These are phyloP conservation scores for Parafenestella ontariensis DNA, from an alignment of 2,329 filamentous ascomycete genomes.

Conservation along the genomic window DNA sequence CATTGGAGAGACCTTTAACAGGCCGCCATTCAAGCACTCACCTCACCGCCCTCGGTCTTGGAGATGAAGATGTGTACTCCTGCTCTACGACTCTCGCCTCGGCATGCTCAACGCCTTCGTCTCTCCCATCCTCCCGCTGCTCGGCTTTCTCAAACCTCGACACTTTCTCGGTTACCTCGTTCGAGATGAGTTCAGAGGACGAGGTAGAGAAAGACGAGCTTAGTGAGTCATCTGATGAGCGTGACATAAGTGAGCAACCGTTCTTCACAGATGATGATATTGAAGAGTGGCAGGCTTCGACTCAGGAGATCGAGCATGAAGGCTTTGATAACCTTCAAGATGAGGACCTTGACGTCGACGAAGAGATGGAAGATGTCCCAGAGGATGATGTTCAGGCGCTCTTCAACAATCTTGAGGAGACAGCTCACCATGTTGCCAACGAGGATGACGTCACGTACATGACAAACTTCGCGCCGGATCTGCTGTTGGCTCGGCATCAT, in stretches of 20 bases:
- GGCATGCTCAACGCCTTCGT: slow-evolving; percentile 1
- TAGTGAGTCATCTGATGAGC: background rate
- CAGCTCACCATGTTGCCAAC: slow-evolving; percentile 8
- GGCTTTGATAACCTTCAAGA: slow-evolving; percentile 3
- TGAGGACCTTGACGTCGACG: slow-evolving; percentile 8
- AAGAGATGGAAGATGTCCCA: slow-evolving; percentile 21
- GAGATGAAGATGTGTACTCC: slow-evolving; percentile 7
- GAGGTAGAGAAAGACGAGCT: background rate
- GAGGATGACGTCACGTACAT: slow-evolving; percentile 22
- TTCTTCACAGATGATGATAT: slow-evolving; percentile 20
- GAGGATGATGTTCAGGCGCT: slow-evolving; percentile 17
- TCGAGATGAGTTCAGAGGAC: slow-evolving; percentile 7
- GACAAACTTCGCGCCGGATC: slow-evolving; percentile 28
- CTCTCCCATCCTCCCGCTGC: slow-evolving; percentile 11
- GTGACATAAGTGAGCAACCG: slow-evolving; percentile 1
- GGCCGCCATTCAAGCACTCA: slow-evolving; percentile 12
- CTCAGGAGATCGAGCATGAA: background rate
- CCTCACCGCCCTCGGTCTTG: slow-evolving; percentile 11
- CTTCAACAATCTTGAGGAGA: slow-evolving; percentile 19
- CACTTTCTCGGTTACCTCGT: slow-evolving; percentile 17
- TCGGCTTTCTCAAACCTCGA: slow-evolving; percentile 19
- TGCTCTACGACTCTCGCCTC: background rate
- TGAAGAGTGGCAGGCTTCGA: slow-evolving; percentile 13
- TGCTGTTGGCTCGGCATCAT: slow-evolving; percentile 17
- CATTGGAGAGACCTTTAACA: slow-evolving; percentile 8